Evolutionary conservation across 805 yeast genomes (phyloP), one percentile per base, ranked within the genome.

Genomic region (Scheffersomyces spartinae): DNA sequence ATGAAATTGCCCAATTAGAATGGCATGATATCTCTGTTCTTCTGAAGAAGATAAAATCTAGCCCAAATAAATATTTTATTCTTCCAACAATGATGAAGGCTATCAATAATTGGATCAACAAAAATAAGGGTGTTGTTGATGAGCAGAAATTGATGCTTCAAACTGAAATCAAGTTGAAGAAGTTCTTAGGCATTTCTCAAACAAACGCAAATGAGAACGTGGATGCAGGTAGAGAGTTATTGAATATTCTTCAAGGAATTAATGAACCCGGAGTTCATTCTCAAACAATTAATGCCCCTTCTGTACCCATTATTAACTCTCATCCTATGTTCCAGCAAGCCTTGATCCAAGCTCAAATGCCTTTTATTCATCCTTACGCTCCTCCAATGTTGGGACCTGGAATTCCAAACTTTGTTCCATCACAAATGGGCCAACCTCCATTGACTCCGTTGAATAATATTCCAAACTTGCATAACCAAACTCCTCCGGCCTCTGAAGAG

Each of bases 1-100:
- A 81, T 47, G 99, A 91, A 54, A 93, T 91, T 36, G 70, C 76
- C 23, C 69, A 71, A 28, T 82, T 88, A 26, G 67, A 76, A 49
- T 88, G 96, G 97, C 52, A 60, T 35, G 77, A 73, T 38, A 55
- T 79, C 34, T 74, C 49, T 38, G 15, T 37, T 6, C 41, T 60
- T 16, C 52, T 42, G 26, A 40, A 68, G 55, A 61, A 59, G 45
- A 39, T 52, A 45, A 44, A 64, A 54, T n/a, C 38, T 41, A 37
- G 43, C 24, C 52, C 57, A 9, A 50, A 46, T 32, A 35, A 49
- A 15, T 67, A 45, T 32, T 71, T 63, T 39, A 48, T 72, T 18
- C 64, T 72, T 8, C 48, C 56, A 10, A 51, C 71, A 6, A 55
- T 71, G 45, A 42, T 66, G 12, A 63, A 71, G 33, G 75, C 74